These are phyloP conservation scores for Dendrobium nobile DNA, from an alignment of 106 monocot genomes.

Conservation along the genomic window DNA sequence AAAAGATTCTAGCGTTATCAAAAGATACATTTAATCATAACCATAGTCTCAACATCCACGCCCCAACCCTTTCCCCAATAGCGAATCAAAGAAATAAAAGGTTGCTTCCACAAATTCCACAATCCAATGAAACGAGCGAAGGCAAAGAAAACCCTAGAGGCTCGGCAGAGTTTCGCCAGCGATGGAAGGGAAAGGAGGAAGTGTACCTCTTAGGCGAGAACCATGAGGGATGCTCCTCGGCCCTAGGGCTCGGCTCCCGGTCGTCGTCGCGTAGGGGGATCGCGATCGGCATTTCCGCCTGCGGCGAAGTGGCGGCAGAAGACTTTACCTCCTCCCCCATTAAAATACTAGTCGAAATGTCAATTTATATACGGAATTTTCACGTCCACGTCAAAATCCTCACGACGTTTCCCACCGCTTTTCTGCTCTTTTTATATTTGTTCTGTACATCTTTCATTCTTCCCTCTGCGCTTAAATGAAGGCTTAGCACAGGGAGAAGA, in stretches of 20 bases:
- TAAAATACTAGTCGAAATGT: neutral
- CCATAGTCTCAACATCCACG: neutral
- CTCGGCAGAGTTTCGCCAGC: neutral
- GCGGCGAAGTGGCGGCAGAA: neutral
- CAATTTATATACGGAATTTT: neutral
- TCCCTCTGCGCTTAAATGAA: neutral
- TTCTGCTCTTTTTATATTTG: neutral
- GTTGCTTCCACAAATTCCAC: neutral
- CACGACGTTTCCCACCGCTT: neutral
- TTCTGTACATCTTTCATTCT: neutral
- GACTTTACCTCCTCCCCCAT: neutral
- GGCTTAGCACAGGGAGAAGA: neutral
- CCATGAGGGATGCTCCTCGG: slow-evolving; percentile 5
- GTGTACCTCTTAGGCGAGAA: slow-evolving; percentile 6
- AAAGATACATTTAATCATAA: neutral
- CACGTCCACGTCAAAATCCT: slow-evolving; percentile 1
- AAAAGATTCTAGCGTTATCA: neutral
- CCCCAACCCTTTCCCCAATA: too few relatives aligned
- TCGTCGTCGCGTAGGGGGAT: slow-evolving; percentile 1
- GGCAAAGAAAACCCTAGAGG: neutral
- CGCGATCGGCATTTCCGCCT: slow-evolving; percentile 1
- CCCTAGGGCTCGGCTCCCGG: neutral
- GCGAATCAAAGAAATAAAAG: neutral
- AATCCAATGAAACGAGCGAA: neutral
- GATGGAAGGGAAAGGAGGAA: neutral